These are phyloP conservation scores for Cercospora nicotianae DNA, from an alignment of 2,329 filamentous ascomycete species.

Conservation along the genomic window DNA sequence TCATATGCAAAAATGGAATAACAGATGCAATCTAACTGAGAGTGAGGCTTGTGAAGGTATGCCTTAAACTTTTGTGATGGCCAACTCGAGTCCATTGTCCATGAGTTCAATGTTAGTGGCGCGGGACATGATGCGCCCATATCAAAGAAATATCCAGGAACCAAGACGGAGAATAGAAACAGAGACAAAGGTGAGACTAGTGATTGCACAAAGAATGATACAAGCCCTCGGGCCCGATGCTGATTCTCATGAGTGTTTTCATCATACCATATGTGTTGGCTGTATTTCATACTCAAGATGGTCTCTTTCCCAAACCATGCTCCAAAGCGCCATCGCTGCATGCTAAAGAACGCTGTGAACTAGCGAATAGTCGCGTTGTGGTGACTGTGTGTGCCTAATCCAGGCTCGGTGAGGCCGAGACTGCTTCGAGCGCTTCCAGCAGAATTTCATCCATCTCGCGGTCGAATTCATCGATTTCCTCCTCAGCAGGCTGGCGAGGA, in stretches of 20 bases:
- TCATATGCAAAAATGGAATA: neutral
- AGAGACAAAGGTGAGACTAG: constrained; percentile 19
- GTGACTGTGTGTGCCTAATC: constrained; percentile 7
- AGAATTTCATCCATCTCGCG: constrained; percentile 4
- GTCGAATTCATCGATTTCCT: constrained; percentile 9
- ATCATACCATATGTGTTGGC: constrained; percentile 2
- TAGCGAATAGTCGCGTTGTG: constrained; percentile 6
- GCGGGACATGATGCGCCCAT: constrained; percentile 11
- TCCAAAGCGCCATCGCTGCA: constrained; percentile 25
- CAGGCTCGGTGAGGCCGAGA: neutral
- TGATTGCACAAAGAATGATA: constrained; percentile 3
- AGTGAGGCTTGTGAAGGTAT: constrained; percentile 3
- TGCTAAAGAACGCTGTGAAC: constrained; percentile 19
- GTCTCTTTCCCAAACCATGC: constrained; percentile 2
- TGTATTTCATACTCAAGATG: constrained; percentile 12
- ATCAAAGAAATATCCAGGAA: constrained; percentile 13
- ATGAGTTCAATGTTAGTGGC: constrained; percentile 9
- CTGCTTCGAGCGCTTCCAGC: constrained; percentile 8
- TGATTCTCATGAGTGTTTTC: neutral
- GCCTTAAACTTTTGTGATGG: constrained; percentile 4
- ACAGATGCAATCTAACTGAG: neutral
- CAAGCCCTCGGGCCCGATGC: constrained; percentile 1
- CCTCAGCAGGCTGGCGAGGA: neutral
- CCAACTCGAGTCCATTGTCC: constrained; percentile 15
- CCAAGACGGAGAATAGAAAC: constrained; percentile 24